Percentiles rank a stretch among this genome's conserved stretches.
These are phyloP conservation scores for Zoysia japonica DNA, from an alignment of 176 grass and related monocot genomes.

Conservation along the genomic window DNA sequence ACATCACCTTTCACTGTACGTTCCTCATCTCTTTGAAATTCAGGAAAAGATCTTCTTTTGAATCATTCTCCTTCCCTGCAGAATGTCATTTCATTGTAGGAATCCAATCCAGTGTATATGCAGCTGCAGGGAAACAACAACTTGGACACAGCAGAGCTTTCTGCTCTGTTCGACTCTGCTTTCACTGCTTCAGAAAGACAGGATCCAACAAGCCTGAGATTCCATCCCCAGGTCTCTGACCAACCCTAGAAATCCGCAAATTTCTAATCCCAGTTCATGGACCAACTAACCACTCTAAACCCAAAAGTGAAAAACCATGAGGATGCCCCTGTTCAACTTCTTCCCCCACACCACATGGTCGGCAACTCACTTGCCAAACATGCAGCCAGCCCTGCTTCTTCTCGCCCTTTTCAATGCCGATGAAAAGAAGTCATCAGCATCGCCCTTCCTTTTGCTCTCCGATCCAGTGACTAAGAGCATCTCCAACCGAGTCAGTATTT, in stretches of 20 bases:
- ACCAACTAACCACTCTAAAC: not conserved
- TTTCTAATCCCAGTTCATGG: not conserved
- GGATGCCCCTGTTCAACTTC: too few relatives aligned
- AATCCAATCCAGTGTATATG: not conserved
- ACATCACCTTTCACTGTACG: not conserved
- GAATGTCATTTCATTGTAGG: not conserved
- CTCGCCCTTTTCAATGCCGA: not conserved
- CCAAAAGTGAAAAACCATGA: not conserved
- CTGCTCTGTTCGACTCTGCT: constrained; percentile 22
- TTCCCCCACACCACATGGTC: too few relatives aligned
- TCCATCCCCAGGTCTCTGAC: not conserved
- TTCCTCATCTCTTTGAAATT: not conserved
- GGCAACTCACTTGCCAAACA: constrained; percentile 14
- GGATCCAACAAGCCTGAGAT: constrained; percentile 38
- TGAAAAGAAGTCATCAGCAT: not conserved
- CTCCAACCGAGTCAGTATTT: too few relatives aligned
- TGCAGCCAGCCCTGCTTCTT: not conserved
- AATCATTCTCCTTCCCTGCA: too few relatives aligned
- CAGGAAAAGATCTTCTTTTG: not conserved
- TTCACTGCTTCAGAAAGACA: not conserved
- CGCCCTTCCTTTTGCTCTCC: not conserved
- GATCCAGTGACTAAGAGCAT: not conserved
- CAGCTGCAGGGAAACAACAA: not conserved
- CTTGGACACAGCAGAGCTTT: not conserved
- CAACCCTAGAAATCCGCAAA: too few relatives aligned